Evolutionary conservation across 441 rosid species (phyloP).

Genomic region (Dalechampia spathulata): DNA sequence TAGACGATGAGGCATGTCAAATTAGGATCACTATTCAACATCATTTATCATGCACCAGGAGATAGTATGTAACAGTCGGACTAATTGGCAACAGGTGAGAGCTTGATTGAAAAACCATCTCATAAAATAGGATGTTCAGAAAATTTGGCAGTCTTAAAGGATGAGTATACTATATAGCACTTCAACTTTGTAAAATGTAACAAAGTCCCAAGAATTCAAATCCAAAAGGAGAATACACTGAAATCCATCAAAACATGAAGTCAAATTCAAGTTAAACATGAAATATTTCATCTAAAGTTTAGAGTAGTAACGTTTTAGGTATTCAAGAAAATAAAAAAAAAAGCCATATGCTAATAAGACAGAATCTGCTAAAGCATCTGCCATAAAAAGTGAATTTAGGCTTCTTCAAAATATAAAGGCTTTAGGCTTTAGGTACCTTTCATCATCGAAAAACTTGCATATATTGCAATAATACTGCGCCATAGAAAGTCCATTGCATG

Average conservation of each 20-base stretch:
- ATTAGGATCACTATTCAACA: neutral
- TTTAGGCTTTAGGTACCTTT: constrained; percentile 43
- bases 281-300: neutral
- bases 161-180: neutral
- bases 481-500: constrained; percentile 57
- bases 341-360: neutral
- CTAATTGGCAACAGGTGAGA: neutral
- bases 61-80: neutral
- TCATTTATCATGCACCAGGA: neutral
- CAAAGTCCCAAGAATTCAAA: no score
- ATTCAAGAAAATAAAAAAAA: neutral
- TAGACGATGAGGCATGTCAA: no score
- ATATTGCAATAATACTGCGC: constrained; percentile 78
- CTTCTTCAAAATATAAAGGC: neutral
- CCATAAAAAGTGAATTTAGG: neutral
- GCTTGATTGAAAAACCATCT: neutral
- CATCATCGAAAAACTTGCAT: constrained; percentile 87
- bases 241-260: neutral
- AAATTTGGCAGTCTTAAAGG: neutral
- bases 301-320: neutral
- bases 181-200: no score
- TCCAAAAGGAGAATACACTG: no score
- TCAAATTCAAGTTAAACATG: neutral
- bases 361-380: neutral
- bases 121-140: neutral